Conservation (phyloP, 2,329 filamentous ascomycete species). For the Sphaerulina populicola region DNA sequence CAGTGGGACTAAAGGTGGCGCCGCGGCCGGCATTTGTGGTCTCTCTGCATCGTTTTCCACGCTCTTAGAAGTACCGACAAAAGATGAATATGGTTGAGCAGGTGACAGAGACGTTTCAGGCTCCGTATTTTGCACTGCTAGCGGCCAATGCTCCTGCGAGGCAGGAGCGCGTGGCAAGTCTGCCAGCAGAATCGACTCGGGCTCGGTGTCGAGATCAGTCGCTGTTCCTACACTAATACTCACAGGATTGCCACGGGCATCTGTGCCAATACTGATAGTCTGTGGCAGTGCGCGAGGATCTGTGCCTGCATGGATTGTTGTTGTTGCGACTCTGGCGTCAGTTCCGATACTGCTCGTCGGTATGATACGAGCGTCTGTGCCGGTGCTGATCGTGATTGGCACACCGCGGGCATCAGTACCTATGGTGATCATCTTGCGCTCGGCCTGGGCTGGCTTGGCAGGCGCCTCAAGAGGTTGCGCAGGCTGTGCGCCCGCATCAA, state of each 20-base stretch:
- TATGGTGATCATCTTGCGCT: conserved; percentile 10
- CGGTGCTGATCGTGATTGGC: conserved; percentile 10
- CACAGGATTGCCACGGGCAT: conserved; percentile 9
- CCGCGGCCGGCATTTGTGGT: conserved; percentile 12
- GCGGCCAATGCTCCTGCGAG: conserved; percentile 23
- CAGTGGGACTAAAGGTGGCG: conserved; percentile 10
- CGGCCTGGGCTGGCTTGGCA: neutral
- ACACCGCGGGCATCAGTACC: conserved; percentile 12
- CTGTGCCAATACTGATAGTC: conserved; percentile 13
- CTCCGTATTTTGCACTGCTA: conserved; percentile 37
- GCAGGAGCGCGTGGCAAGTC: conserved; percentile 5
- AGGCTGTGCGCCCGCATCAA: conserved; percentile 4
- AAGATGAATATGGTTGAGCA: conserved; percentile 4
- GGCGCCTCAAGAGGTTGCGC: neutral
- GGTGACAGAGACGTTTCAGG: conserved; percentile 20
- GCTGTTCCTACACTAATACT: conserved; percentile 6
- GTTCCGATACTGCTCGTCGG: conserved; percentile 11
- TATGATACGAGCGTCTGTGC: conserved; percentile 13
- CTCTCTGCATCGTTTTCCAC: conserved; percentile 8
- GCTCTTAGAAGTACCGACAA: neutral
- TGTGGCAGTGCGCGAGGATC: conserved; percentile 2
- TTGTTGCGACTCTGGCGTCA: conserved; percentile 8
- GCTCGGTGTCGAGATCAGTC: conserved; percentile 7
- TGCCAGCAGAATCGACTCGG: conserved; percentile 6
- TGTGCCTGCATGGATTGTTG: conserved; percentile 7